A percentile compares a stretch with the other conserved stretches of the same genome.
Conservation (phyloP, 1,139 yeast species). For the Hyphopichia burtonii region DNA sequence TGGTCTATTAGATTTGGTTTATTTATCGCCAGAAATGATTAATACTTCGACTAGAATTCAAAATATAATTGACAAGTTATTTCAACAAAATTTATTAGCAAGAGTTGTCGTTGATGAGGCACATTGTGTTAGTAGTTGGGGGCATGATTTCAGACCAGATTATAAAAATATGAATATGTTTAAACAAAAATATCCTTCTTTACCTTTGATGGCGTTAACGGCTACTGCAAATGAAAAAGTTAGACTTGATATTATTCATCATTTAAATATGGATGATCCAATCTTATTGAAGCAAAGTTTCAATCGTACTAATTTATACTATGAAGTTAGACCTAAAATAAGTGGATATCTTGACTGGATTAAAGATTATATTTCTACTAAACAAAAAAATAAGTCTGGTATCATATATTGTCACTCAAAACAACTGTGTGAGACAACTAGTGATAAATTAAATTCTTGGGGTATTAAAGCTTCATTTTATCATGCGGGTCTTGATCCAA, state of each 20-base stretch:
- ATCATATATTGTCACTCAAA: slow-evolving; percentile 93
- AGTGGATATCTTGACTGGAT: slow-evolving; percentile 61
- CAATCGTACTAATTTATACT: slow-evolving; percentile 81
- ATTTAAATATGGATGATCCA: slow-evolving; percentile 57
- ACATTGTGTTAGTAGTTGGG: slow-evolving; percentile 99
- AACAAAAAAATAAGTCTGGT: slow-evolving; percentile 67
- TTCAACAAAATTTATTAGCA: slow-evolving; percentile 60
- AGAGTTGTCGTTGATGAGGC: slow-evolving; percentile 96
- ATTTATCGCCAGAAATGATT: slow-evolving; percentile 94
- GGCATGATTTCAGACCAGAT: slow-evolving; percentile 97
- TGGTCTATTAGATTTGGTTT: slow-evolving; percentile 74
- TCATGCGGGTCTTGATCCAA: slow-evolving; percentile 91
- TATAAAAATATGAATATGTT: slow-evolving; percentile 79
- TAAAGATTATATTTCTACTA: slow-evolving; percentile 49
- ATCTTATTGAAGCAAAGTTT: slow-evolving; percentile 73
- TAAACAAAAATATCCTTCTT: slow-evolving; percentile 68
- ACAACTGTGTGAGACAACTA: slow-evolving; percentile 80
- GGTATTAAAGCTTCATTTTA: slow-evolving; percentile 76
- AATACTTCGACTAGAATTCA: slow-evolving; percentile 73
- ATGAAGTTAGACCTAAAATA: slow-evolving; percentile 69
- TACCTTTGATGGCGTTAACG: slow-evolving; percentile 94
- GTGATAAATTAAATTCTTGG: slow-evolving; percentile 53
- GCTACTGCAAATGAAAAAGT: slow-evolving; percentile 97
- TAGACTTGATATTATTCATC: slow-evolving; percentile 78
- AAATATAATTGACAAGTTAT: slow-evolving; percentile 57